Evolutionary conservation across 2,329 filamentous ascomycete species (phyloP).

Genomic region (Aspergillus sp.): DNA sequence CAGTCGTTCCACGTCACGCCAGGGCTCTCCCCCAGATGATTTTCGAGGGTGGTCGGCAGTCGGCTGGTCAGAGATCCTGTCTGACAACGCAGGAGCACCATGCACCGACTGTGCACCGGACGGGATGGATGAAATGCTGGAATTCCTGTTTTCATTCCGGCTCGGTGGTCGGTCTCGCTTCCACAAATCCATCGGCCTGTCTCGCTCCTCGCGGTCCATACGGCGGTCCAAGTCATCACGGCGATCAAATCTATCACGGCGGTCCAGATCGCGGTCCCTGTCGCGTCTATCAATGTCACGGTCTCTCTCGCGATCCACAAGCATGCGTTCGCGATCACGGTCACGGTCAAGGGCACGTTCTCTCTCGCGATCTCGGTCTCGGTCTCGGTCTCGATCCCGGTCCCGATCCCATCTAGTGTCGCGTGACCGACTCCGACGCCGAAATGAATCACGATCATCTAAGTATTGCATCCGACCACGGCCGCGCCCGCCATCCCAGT

Average conservation of each 20-base stretch:
- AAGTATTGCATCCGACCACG: constrained; percentile 41
- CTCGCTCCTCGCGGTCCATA: constrained; percentile 30
- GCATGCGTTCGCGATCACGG: constrained; percentile 26
- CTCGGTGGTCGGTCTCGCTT: constrained; percentile 42
- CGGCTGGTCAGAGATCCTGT: constrained; percentile 27
- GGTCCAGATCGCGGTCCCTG: constrained; percentile 33
- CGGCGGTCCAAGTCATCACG: constrained; percentile 34
- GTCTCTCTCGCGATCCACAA: constrained; percentile 30
- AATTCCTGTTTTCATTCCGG: constrained; percentile 30
- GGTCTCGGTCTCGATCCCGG: too few relatives aligned
- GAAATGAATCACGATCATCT: constrained; percentile 45
- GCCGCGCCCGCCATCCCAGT: constrained; percentile 45
- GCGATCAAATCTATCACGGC: constrained; percentile 32
- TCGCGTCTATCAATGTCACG: constrained; percentile 16
- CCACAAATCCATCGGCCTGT: constrained; percentile 35
- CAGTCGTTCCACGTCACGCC: constrained; percentile 33
- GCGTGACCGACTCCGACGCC: constrained; percentile 45
- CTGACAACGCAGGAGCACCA: constrained; percentile 17
- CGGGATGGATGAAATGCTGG: constrained; percentile 24
- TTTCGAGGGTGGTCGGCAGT: constrained; percentile 28
- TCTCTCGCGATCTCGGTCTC: constrained; percentile 39
- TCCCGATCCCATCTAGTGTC: constrained; percentile 46
- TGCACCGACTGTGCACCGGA: constrained; percentile 15
- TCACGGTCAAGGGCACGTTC: constrained; percentile 33
- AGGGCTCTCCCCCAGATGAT: constrained; percentile 24